Percentiles rank a stretch among this genome's conserved stretches.
These are phyloP conservation scores for Zasmidium cellare DNA, from an alignment of 2,329 filamentous ascomycete species.

Conservation along the genomic window DNA sequence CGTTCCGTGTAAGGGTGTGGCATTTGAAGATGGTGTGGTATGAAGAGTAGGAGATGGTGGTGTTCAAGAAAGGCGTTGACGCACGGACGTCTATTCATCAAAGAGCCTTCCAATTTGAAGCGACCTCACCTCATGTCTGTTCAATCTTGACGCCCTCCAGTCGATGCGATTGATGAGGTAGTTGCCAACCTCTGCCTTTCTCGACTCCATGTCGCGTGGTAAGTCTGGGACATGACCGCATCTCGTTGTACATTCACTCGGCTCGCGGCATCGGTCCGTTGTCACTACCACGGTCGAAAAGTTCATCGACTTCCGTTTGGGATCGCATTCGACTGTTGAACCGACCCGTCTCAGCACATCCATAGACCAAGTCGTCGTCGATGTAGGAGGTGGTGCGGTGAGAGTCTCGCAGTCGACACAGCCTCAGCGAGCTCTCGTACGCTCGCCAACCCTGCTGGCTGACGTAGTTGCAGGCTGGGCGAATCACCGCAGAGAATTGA, in stretches of 20 bases:
- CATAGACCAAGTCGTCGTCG: not conserved
- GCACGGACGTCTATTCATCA: too few species aligned
- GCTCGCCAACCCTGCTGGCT: constrained; percentile 3
- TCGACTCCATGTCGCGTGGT: not conserved
- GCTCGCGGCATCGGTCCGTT: not conserved
- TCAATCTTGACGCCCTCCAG: too few species aligned
- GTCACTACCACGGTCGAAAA: not conserved
- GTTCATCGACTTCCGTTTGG: not conserved
- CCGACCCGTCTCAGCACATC: not conserved
- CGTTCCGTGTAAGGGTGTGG: too few species aligned
- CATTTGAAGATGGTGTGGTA: too few species aligned
- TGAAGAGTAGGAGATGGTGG: too few species aligned
- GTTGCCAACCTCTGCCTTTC: too few species aligned
- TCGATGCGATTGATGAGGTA: too few species aligned
- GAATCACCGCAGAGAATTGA: not conserved
- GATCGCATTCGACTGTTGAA: not conserved
- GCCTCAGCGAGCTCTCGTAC: not conserved
- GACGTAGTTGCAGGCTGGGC: not conserved
- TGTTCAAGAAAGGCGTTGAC: too few species aligned
- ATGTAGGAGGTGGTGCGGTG: not conserved
- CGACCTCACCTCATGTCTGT: too few species aligned
- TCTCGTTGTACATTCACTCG: not conserved
- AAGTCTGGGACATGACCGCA: not conserved
- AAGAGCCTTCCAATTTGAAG: too few species aligned
- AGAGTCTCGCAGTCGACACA: constrained; percentile 1